Base-by-base conservation (phyloP, 352 stramenopile genomes). In the Globisporangium nodosum region DNA sequence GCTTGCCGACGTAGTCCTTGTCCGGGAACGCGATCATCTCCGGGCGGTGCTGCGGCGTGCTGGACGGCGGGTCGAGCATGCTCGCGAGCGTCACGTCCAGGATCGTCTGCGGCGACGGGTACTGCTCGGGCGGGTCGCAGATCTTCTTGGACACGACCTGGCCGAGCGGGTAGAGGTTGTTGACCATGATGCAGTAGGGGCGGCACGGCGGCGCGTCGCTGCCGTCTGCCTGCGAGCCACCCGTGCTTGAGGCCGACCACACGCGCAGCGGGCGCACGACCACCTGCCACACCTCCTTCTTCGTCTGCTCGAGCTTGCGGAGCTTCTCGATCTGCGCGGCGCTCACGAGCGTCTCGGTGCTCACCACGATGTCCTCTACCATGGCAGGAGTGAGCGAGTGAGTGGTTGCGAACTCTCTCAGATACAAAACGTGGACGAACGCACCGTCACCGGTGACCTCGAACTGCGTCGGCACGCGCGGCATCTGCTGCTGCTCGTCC, bases 91-190 rank as follows among this genome's bases (percentile, higher is more conserved):
- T 91, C 54, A 90, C 61, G 11, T 89, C 72, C 47, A 94, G 64
- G 54, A 94, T 78, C 46, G 71, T 78, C 61, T 81, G 52, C 4
- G 78, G 65, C 4, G 79, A 90, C 21, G 85, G 85, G 54, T 90
- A 94, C 48, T 78, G 60, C 68, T 94, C 80, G 5, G 85, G 85
- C 21, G 85, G 85, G 55, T 94, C 81, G 30, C 80, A 85, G 54
- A 94, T 92, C 63, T 91, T 89, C 66, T 91, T 94, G 45, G 77
- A 85, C 49, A 94, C 74, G 37, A 94, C 85, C 70, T 94, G 85
- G 21, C 85, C 85, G 18, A 92, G 53, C 5, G 85, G 85, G 61
- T 94, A 94, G 21, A 94, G 67, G 50, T 94, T 94, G 66, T 94
- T 94, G 42, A 94, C 81, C 13, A 94, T 63, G 31, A 94, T 85